phyloP scores from a whole-genome alignment of 305 asterid species.

The Fraxinus latifolia region DNA sequence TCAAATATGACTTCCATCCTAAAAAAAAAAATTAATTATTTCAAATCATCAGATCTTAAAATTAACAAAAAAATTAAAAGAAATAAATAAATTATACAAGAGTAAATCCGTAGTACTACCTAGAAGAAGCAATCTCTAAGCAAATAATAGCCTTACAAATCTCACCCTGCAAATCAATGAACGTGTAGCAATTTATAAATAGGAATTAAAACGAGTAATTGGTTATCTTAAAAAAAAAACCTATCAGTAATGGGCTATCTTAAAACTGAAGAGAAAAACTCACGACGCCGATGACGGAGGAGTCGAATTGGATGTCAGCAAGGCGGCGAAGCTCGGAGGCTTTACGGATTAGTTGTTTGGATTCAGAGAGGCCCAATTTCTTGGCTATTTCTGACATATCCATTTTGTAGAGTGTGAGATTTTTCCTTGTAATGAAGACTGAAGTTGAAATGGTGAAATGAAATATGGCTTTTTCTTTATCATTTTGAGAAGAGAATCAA shows the following conservation, averaged over 20 bases:
- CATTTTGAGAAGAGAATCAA: neutral
- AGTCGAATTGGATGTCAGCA: slow-evolving; percentile 81
- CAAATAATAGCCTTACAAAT: slow-evolving; percentile 88
- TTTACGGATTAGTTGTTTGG: slow-evolving; percentile 61
- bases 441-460: neutral
- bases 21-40: neutral
- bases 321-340: slow-evolving; percentile 96
- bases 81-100: neutral
- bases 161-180: slow-evolving; percentile 63
- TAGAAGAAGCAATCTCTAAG: slow-evolving; percentile 79
- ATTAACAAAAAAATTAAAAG: neutral
- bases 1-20: slow-evolving; percentile 80
- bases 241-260: neutral
- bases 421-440: neutral
- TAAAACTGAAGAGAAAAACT: slow-evolving; percentile 16
- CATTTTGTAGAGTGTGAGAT: slow-evolving; percentile 33
- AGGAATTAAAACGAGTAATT: neutral
- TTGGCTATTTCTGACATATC: slow-evolving; percentile 68
- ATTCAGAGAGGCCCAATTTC: slow-evolving; percentile 59
- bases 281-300: slow-evolving; percentile 84
- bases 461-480: neutral
- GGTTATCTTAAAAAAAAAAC: neutral
- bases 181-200: neutral
- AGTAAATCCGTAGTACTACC: slow-evolving; percentile 31
- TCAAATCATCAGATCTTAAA: slow-evolving; percentile 4